Evolutionary conservation across 1,284 basidiomycete species (phyloP), one percentile per base, ranked within the genome.

Genomic region (Neonothopanus nambi): DNA sequence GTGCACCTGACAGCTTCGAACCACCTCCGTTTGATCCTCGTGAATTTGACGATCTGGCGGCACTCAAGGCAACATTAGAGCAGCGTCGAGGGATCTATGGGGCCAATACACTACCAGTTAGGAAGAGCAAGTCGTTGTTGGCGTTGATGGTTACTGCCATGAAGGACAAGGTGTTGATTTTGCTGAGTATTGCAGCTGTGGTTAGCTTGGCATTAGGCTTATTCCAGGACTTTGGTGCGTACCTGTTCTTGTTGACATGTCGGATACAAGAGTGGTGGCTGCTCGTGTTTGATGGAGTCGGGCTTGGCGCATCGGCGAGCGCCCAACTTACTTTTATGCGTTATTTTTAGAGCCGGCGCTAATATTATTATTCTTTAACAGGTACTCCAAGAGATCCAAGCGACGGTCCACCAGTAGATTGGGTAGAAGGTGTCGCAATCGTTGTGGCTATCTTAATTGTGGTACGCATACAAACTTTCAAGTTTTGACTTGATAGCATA

Each of bases 341-440:
- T 28, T 28, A 11, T 5, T 28, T 28, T 11, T 28, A 11, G 11
- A 11, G 11, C 5, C 30, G 13, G 30, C 30, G 30, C 30, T 33
- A 9, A 33, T 33, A n/a, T n/a, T n/a, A n/a, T n/a, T 20, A 18
- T 35, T 48, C 15, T 39, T 26, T 20, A 6, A 28, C 17, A 50
- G 48, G 48, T 33, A 48, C 51, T 7, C 52, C 87, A 0, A 68
- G 80, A 0, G 80, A 82, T 5, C 70, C 82, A 12, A 60, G 69
- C 3, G 83, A 79, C 39, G 73, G 85, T 40, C 84, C 91, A 15
- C 81, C 80, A 13, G 89, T 91, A 2, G 95, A 98, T 65, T 99
- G 96, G 95, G 94, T 99, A 3, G 96, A 99, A 74, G 97, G 97
- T 64, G 93, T 99, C 12, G 94, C 96, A 6, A 99, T 99, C 66